phyloP scores from a whole-genome alignment of 805 yeast species.

The Nakazawaea wyomingensis region DNA sequence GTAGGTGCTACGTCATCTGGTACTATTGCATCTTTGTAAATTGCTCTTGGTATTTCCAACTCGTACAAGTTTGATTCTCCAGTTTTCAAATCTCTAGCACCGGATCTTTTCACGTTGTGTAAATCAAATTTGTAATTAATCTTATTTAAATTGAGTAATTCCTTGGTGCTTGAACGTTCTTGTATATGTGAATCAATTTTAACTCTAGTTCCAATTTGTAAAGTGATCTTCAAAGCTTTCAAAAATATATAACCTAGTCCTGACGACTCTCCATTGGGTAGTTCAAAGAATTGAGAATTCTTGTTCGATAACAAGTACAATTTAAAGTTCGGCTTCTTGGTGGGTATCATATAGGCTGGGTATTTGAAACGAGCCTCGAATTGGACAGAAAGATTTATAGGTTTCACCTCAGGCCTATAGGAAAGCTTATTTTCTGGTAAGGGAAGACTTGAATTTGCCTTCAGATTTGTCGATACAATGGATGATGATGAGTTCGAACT shows the following conservation, averaged over 20 bases:
- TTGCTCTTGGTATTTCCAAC: slow-evolving; percentile 37
- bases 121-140: slow-evolving; percentile 35
- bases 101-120: slow-evolving; percentile 26
- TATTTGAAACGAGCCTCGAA: slow-evolving; percentile 45
- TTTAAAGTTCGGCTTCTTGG: slow-evolving; percentile 24
- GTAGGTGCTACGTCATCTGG: slow-evolving; percentile 49
- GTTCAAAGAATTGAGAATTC: slow-evolving; percentile 19
- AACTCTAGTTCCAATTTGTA: slow-evolving; percentile 23
- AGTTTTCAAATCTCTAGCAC: slow-evolving; percentile 13
- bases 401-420: slow-evolving; percentile 21
- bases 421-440: neutral
- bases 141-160: slow-evolving; percentile 33
- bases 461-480: slow-evolving; percentile 14
- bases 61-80: slow-evolving; percentile 27
- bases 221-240: slow-evolving; percentile 30
- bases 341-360: slow-evolving; percentile 44
- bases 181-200: slow-evolving; percentile 21
- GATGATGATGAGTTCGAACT: slow-evolving; percentile 10
- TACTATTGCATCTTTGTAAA: slow-evolving; percentile 34
- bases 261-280: slow-evolving; percentile 38
- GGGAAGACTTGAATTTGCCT: neutral
- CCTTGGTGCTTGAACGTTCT: slow-evolving; percentile 13
- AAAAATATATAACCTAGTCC: slow-evolving; percentile 43
- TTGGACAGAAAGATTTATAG: slow-evolving; percentile 33
- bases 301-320: slow-evolving; percentile 19